Conservation (phyloP, 2,329 filamentous ascomycete genomes). For the Nannizzia gypsea region DNA sequence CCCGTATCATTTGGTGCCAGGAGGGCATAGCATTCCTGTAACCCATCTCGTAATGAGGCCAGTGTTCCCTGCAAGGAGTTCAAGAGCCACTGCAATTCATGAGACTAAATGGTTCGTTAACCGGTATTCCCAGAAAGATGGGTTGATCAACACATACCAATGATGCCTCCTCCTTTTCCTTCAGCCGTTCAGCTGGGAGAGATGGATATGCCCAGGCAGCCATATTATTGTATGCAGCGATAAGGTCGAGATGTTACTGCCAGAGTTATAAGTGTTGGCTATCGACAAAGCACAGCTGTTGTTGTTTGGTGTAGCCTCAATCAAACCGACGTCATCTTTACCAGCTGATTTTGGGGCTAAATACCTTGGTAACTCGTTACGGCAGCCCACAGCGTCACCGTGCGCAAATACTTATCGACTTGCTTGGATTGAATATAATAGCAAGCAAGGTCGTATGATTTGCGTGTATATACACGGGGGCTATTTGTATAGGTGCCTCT, state of each 20-base stretch:
- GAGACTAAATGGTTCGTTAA: constrained; percentile 28
- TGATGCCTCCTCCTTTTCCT: constrained; percentile 42
- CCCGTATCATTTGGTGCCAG: constrained; percentile 75
- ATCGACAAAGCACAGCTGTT: neutral
- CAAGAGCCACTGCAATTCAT: constrained; percentile 54
- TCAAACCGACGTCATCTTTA: neutral
- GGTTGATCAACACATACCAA: constrained; percentile 28
- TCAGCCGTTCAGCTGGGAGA: constrained; percentile 40
- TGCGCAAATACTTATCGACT: neutral
- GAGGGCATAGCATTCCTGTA: constrained; percentile 80
- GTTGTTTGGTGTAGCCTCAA: neutral
- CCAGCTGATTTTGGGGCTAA: neutral
- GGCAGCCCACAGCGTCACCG: neutral
- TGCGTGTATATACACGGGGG: no score
- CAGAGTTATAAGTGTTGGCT: neutral
- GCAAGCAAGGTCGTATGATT: no score
- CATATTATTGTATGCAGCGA: constrained; percentile 30
- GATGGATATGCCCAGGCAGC: constrained; percentile 52
- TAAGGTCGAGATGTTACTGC: neutral
- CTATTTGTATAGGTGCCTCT: no score
- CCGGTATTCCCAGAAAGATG: neutral
- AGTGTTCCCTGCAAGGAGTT: constrained; percentile 50
- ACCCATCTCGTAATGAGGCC: constrained; percentile 52
- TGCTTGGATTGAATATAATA: neutral
- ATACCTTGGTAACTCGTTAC: neutral